Evolutionary conservation across 106 monocot genomes (phyloP).

Genomic region (Allium cepa): DNA sequence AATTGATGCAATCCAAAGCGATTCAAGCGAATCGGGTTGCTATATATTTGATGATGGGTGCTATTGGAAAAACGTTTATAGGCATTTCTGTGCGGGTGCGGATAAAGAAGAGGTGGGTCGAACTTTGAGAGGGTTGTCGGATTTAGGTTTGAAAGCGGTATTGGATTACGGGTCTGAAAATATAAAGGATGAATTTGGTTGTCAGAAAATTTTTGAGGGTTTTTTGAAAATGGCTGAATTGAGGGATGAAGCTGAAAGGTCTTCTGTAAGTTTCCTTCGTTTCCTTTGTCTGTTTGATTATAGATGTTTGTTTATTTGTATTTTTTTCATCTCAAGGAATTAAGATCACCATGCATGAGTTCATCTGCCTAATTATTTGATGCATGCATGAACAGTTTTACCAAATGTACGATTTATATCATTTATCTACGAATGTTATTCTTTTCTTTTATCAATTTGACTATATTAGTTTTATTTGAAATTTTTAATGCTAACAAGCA

Average conservation of each 20-base stretch:
- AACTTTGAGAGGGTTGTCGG: conserved; percentile 53
- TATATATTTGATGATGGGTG: conserved; percentile 21
- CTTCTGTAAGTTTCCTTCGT: conserved; percentile 39
- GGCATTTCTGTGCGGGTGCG: conserved; percentile 84
- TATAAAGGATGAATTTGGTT: conserved; percentile 43
- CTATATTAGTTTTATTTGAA: no score
- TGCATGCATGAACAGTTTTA: no score
- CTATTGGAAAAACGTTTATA: conserved; percentile 48
- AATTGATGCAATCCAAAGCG: conserved; percentile 29
- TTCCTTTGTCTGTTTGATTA: no score
- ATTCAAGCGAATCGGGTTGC: conserved; percentile 18
- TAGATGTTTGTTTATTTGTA: no score
- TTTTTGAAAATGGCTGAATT: conserved; percentile 59
- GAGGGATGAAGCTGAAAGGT: conserved; percentile 39
- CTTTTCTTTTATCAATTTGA: no score
- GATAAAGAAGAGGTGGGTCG: conserved; percentile 35
- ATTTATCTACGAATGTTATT: no score
- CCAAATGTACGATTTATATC: no score
- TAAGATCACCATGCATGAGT: no score
- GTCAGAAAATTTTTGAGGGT: conserved; percentile 52
- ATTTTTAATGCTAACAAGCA: no score
- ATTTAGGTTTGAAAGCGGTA: conserved; percentile 49
- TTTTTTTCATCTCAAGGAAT: no score
- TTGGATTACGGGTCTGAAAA: conserved; percentile 88
- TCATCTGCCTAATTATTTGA: no score